phyloP scores from a whole-genome alignment of 108 stramenopile genomes.

The Nannochloropsis granulata region DNA sequence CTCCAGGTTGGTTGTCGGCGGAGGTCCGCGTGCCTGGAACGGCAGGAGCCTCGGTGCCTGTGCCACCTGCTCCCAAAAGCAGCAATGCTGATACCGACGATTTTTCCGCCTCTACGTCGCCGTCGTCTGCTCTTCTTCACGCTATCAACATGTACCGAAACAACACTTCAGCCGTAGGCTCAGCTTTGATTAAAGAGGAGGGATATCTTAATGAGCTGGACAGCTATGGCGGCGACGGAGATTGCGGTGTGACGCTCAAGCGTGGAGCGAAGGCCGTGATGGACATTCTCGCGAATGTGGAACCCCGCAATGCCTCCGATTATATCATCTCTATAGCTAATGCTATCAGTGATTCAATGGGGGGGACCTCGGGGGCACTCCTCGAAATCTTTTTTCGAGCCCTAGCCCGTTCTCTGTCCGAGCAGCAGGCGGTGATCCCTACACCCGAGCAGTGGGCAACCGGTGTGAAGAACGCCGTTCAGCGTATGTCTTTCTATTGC shows the following conservation, averaged over 20 bases:
- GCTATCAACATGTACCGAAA: not conserved
- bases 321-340: not conserved
- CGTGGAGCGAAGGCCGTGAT: slow-evolving; percentile 67
- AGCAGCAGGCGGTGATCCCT: slow-evolving; percentile 19
- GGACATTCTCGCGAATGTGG: not conserved
- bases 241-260: slow-evolving; percentile 88
- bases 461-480: slow-evolving; percentile 64
- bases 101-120: not conserved
- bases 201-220: slow-evolving; percentile 30
- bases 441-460: slow-evolving; percentile 26
- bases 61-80: not conserved
- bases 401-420: slow-evolving; percentile 1
- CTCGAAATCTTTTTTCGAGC: slow-evolving; percentile 74
- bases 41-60: not conserved
- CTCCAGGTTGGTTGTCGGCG: slow-evolving; percentile 58
- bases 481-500: slow-evolving; percentile 72
- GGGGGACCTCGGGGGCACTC: slow-evolving; percentile 85
- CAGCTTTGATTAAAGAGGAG: not conserved
- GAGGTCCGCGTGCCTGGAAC: not conserved
- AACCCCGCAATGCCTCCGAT: not conserved
- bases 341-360: slow-evolving; percentile 49
- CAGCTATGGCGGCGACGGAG: slow-evolving; percentile 85
- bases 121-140: too few relatives aligned
- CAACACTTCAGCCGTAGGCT: not conserved
- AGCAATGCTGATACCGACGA: slow-evolving; percentile 34